Evolutionary conservation across 306 rosid species (phyloP), one percentile per base, ranked within the genome.

Genomic region (Cucumis cinereus): DNA sequence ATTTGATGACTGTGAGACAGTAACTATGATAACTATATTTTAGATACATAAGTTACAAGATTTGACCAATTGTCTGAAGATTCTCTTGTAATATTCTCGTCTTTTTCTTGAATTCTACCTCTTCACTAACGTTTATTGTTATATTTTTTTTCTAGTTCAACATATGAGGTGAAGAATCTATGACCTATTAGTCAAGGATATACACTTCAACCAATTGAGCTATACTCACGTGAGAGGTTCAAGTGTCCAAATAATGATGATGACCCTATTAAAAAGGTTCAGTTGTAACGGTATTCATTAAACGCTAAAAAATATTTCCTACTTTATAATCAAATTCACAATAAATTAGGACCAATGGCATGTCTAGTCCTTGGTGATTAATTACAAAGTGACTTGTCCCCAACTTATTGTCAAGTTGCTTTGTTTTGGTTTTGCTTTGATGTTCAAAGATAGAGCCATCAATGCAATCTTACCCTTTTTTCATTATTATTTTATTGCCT

Each of bases 401-500:
- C 73, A 40, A 67, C 26, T 67, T 5, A 40, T 67, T 40, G 54
- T 22, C 33, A 41, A 67, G 73, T 67, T 67, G 73, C 11, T 38
- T 40, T 67, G 73, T 24, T 45, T 69, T 45, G 50, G 57, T 15
- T 43, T 45, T 45, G 74, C 38, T 69, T 69, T 24, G 6, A 69
- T 69, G 38, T 69, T 45, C n/a, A 11, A 69, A 45, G 38, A 23
- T 38, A 23, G 22, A 23, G 52, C 22, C 52, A 41, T 45, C 57
- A 69, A 69, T 69, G 38, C 57, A 69, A 45, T n/a, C 74, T 15
- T 15, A 49, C 75, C 58, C 5, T 64, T 70, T 45, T 49, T 70
- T 68, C n/a, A 70, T 70, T 47, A 70, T 69, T 69, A 47, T 40
- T 70, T 17, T 28, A 8, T 70, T 70, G 58, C 75, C 75, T 47